Base-by-base conservation (phyloP, 805 yeast genomes). In the Cyberlindnera xishuangbannaensis region DNA sequence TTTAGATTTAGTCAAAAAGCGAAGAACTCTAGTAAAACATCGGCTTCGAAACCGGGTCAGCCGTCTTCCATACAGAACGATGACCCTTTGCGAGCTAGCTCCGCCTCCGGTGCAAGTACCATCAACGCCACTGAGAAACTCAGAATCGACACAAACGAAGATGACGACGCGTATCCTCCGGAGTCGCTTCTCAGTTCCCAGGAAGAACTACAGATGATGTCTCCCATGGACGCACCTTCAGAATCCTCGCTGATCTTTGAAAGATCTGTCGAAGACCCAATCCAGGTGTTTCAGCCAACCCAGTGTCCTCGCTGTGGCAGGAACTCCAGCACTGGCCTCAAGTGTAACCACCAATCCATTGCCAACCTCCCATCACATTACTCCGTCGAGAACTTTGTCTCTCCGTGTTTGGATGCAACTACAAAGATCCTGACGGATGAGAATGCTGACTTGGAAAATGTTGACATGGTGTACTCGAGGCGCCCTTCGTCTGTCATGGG, bases 341-440 rank as follows among this genome's bases (percentile, higher is more conserved):
- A 36, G 17, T 51, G 55, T 26, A 41, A 41, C 25, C 59, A 51
- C 33, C 55, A 51, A 41, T 53, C 58, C 8, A 45, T 53, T 24
- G 54, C 48, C 13, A 55, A 51, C 18, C 37, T 61, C 27, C 62
- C 67, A 21, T 55, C 58, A 5, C 65, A 59, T 46, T 59, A 66
- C 58, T 62, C 65, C 12, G 47, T 59, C 23, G 83, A 84, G 55
- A 83, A 86, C 56, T 73, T 59, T 45, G 83, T 85, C 15, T 83
- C 94, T 2, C 88, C 95, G 1, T 84, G 84, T 6, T 63, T 85
- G 45, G 95, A 84, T 48, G 85, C 95, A 7, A 73, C 92, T 5
- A 69, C 78, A 14, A 74, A 80, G 39, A 63, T 83, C 23, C 66
- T 77, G 27, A 71, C 78, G 11, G 77, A 76, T 47, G 49, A 60